phyloP scores from a whole-genome alignment of 192 early-diverging fungal genomes.

The Coemansia sp. region DNA sequence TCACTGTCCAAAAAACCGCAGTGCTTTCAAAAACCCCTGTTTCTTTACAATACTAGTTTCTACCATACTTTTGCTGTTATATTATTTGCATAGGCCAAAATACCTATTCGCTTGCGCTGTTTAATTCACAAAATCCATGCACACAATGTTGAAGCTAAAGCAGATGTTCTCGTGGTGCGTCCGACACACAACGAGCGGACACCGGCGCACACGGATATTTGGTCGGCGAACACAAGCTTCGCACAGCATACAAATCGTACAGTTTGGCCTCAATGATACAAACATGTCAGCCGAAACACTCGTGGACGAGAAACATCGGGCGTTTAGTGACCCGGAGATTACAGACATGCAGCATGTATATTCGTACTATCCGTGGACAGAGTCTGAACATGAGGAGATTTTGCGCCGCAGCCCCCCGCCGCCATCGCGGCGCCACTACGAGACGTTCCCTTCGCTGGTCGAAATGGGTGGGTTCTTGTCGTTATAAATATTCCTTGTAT shows the following conservation, averaged over 20 bases:
- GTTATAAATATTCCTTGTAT: conserved; percentile 15
- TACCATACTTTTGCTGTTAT: neutral
- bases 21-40: neutral
- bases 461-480: conserved; percentile 52
- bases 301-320: conserved; percentile 36
- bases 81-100: too few species aligned
- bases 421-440: conserved; percentile 40
- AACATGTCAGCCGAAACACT: conserved; percentile 39
- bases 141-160: conserved; percentile 23
- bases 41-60: neutral
- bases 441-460: conserved; percentile 48
- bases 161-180: conserved; percentile 39
- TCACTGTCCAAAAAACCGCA: neutral
- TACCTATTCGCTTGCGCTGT: too few species aligned
- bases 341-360: conserved; percentile 30
- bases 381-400: conserved; percentile 46
- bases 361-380: conserved; percentile 53
- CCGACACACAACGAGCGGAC: conserved; percentile 16
- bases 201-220: conserved; percentile 22
- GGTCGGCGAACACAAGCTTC: conserved; percentile 22
- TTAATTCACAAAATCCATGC: neutral
- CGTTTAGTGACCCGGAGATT: conserved; percentile 33
- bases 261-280: neutral
- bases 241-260: neutral
- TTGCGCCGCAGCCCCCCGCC: conserved; percentile 45